Conservation (phyloP, 352 stramenopile species). For the Phytophthora europaea region DNA sequence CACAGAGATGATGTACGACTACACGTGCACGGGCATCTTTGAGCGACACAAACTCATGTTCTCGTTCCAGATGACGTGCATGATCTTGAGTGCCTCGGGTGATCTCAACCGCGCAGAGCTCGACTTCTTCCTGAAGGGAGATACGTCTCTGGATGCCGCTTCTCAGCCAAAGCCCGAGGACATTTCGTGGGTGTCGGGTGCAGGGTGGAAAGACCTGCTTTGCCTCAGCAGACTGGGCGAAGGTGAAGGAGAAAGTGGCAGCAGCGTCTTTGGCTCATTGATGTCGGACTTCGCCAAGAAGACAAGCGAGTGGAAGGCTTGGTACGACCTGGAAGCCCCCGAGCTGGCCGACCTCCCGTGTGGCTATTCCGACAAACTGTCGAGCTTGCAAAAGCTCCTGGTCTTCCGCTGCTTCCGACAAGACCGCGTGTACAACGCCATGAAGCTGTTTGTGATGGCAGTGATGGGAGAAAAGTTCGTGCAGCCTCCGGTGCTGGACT, state of each 20-base stretch:
- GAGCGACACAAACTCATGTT: constrained; percentile 99
- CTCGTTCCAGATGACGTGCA: constrained; percentile 97
- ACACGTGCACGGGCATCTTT: constrained; percentile 97
- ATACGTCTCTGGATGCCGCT: constrained; percentile 92
- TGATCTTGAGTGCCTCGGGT: constrained; percentile 92
- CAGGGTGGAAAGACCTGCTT: constrained; percentile 95
- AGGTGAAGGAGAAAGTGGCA: constrained; percentile 42
- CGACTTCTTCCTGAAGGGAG: constrained; percentile 97
- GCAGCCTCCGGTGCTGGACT: constrained; percentile 95
- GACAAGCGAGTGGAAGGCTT: constrained; percentile 87
- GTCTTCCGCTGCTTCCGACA: constrained; percentile 95
- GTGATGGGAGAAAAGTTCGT: constrained; percentile 96
- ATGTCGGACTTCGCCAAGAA: constrained; percentile 64
- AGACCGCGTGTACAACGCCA: constrained; percentile 96
- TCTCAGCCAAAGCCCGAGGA: constrained; percentile 75
- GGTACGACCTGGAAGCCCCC: constrained; percentile 95
- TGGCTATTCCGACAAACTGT: constrained; percentile 81
- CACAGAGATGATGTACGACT: constrained; percentile 96
- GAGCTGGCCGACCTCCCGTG: constrained; percentile 88
- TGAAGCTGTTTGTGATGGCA: constrained; percentile 95
- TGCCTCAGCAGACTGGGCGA: constrained; percentile 72
- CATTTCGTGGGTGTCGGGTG: constrained; percentile 87
- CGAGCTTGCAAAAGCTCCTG: constrained; percentile 91
- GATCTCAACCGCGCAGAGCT: constrained; percentile 90
- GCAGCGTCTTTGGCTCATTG: constrained; percentile 56